Conservation (phyloP, 805 yeast genomes). For the Teunomyces stri region DNA sequence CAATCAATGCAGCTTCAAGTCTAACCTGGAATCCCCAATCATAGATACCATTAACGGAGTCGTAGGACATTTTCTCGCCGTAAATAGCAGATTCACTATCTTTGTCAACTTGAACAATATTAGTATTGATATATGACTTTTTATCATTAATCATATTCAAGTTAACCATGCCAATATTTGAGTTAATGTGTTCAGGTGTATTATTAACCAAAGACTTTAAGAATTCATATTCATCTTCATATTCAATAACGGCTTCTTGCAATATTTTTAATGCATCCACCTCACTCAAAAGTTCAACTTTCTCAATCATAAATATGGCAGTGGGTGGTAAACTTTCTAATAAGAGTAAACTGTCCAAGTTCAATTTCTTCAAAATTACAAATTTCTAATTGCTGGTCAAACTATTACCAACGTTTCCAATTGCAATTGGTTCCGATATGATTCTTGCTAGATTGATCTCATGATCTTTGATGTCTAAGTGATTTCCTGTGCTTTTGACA, state of each 20-base stretch:
- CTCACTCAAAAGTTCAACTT: conserved; percentile 30
- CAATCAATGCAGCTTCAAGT: conserved; percentile 39
- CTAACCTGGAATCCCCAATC: conserved; percentile 37
- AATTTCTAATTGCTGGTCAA: conserved; percentile 11
- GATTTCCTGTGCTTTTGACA: conserved; percentile 1
- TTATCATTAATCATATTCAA: background rate
- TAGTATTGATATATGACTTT: background rate
- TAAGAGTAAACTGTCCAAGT: conserved; percentile 23
- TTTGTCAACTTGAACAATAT: background rate
- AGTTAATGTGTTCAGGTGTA: background rate
- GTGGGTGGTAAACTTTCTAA: conserved; percentile 27
- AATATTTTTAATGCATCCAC: conserved; percentile 43
- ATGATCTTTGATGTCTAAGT: conserved; percentile 8
- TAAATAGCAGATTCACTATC: background rate
- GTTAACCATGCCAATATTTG: background rate
- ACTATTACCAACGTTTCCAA: conserved; percentile 21
- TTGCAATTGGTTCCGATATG: conserved; percentile 19
- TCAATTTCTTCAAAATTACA: conserved; percentile 23
- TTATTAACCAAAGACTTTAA: conserved; percentile 17
- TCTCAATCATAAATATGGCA: conserved; percentile 42
- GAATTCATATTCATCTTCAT: conserved; percentile 28
- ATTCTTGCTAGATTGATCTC: conserved; percentile 11
- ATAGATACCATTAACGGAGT: conserved; percentile 4
- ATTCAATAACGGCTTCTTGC: conserved; percentile 36
- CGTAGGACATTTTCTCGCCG: background rate